Conservation (phyloP, 139 green algal species). For the Eudorina sp. region DNA sequence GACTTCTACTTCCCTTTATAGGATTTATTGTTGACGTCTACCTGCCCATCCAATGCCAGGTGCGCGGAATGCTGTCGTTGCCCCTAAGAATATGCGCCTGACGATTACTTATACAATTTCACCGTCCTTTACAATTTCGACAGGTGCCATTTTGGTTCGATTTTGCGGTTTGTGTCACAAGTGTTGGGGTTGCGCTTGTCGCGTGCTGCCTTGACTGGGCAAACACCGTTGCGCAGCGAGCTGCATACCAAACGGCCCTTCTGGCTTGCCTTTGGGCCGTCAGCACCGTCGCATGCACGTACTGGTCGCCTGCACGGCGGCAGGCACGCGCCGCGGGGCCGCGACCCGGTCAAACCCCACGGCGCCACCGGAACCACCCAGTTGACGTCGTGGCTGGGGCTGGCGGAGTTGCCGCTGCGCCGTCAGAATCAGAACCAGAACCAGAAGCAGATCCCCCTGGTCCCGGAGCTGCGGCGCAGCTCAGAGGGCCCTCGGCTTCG, state of each 20-base stretch:
- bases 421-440: too few species aligned
- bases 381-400: neutral
- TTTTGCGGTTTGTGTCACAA: neutral
- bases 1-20: too few species aligned
- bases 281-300: neutral
- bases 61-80: too few species aligned
- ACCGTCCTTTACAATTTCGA: neutral
- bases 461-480: neutral
- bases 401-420: neutral
- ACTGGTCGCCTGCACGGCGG: neutral
- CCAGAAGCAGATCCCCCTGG: neutral
- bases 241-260: neutral
- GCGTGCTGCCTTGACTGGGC: neutral
- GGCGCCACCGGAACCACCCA: neutral
- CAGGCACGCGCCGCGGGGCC: neutral
- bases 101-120: too few species aligned
- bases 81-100: too few species aligned
- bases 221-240: neutral
- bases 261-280: neutral
- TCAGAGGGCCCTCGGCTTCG: too few species aligned
- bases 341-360: neutral
- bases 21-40: too few species aligned
- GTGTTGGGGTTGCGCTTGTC: neutral
- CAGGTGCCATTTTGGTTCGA: constrained; percentile 10
- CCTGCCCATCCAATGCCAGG: too few species aligned